Base-by-base conservation (phyloP, 1,284 basidiomycete genomes). In the Sutorius eximius region DNA sequence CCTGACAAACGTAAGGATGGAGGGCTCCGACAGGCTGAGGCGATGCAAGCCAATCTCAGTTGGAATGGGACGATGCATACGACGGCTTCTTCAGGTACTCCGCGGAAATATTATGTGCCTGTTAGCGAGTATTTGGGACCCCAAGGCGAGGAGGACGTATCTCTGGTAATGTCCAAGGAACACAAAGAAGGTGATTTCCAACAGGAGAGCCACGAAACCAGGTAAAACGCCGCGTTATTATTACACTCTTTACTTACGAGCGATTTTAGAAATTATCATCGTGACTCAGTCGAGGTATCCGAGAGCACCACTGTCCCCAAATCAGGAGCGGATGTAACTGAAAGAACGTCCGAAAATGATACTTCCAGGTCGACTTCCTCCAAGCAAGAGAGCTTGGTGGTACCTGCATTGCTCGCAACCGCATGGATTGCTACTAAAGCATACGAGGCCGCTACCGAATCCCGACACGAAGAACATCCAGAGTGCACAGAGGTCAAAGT, bases 71-170 rank as follows among this genome's bases (percentile, higher is more conserved):
- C 15, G 30, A 38, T 22, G 5, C 48, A 40, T 22, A n/a, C 29
- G 32, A 44, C 16, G 5, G 9, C 18, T 6, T 29, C 51, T 6
- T 30, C 51, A 32, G 45, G n/a, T 13, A 5, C 41, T 4, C 29
- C 24, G 16, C 52, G 11, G 3, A 54, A 49, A 36, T 66, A 66
- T 37, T 49, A 51, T 40, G 68, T 68, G 0, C 67, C 65, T 52
- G 51, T 57, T 12, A 58, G 49, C 55, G 37, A 44, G 36, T 53
- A 58, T 20, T 24, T 68, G 36, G 41, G 40, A n/a, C 13, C 49
- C 0, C 30, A 49, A 3, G 30, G 9, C 5, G 34, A 56, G 11
- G 22, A 1, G 9, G 32, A 50, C n/a, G 15, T 10, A 15, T 30
- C 44, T 8, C 12, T 16, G 20, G 44, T 49, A 13, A 37, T 16